Conservation (phyloP, 1,139 yeast species). For the Kodamaea sp. region DNA sequence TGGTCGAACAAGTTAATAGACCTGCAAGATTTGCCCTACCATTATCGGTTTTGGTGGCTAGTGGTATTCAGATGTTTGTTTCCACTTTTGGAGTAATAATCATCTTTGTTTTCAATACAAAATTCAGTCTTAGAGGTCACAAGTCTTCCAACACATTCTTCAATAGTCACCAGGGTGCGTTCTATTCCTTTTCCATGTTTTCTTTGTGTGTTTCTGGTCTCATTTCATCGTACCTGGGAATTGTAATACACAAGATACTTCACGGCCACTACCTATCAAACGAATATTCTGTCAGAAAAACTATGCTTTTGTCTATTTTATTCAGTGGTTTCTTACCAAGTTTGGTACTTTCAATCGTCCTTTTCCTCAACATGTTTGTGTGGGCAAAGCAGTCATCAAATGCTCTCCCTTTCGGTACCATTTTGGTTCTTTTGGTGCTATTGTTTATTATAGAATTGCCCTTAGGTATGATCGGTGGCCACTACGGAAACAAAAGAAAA, state of each 20-base stretch:
- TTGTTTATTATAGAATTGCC: slow-evolving; percentile 73
- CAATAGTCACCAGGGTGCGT: slow-evolving; percentile 65
- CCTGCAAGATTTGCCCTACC: slow-evolving; percentile 49
- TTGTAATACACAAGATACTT: slow-evolving; percentile 58
- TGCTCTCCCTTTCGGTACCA: slow-evolving; percentile 56
- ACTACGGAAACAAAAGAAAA: slow-evolving; percentile 48
- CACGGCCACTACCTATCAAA: slow-evolving; percentile 35
- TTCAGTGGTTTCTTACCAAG: slow-evolving; percentile 68
- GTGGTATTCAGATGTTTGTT: slow-evolving; percentile 72
- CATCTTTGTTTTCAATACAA: slow-evolving; percentile 54
- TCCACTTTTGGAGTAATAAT: slow-evolving; percentile 62
- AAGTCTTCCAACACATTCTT: slow-evolving; percentile 30
- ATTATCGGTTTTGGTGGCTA: slow-evolving; percentile 61
- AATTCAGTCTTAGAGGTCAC: slow-evolving; percentile 22
- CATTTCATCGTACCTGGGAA: slow-evolving; percentile 71
- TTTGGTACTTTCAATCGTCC: slow-evolving; percentile 50
- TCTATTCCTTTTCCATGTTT: slow-evolving; percentile 59
- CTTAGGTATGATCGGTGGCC: slow-evolving; percentile 72
- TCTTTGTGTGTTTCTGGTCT: slow-evolving; percentile 70
- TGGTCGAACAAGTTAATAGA: slow-evolving; percentile 55
- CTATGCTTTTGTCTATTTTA: slow-evolving; percentile 40
- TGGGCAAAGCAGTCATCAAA: slow-evolving; percentile 78
- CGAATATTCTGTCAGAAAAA: slow-evolving; percentile 21
- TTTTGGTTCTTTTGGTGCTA: slow-evolving; percentile 15
- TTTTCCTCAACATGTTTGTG: slow-evolving; percentile 64